A percentile compares a stretch with the other conserved stretches of the same genome.
phyloP scores from a whole-genome alignment of 116 monocot species.

The Zostera marina region DNA sequence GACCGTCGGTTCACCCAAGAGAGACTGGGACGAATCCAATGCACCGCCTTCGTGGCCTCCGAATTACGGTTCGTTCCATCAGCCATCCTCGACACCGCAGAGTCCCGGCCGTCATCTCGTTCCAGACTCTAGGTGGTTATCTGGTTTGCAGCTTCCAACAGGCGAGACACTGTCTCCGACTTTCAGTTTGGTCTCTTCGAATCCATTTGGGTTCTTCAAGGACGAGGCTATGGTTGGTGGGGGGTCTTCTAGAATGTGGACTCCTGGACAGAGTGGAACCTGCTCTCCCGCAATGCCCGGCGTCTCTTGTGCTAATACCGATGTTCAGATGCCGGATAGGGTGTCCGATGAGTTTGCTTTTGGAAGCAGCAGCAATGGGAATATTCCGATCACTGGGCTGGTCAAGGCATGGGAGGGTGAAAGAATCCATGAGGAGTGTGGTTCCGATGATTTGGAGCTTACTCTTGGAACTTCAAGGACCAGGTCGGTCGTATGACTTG shows the following conservation, averaged over 20 bases:
- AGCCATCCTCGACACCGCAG: slow-evolving; percentile 38
- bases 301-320: slow-evolving; percentile 1
- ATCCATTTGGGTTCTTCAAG: slow-evolving; percentile 39
- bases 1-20: slow-evolving; percentile 40
- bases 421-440: slow-evolving; percentile 73
- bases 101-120: slow-evolving; percentile 24
- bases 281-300: slow-evolving; percentile 42
- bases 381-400: slow-evolving; percentile 10
- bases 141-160: slow-evolving; percentile 16
- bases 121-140: slow-evolving; percentile 27
- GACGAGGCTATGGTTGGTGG: slow-evolving; percentile 18
- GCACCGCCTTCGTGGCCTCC: slow-evolving; percentile 25
- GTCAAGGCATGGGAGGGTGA: slow-evolving; percentile 85
- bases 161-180: slow-evolving; percentile 50
- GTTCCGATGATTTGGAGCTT: slow-evolving; percentile 55
- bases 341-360: slow-evolving; percentile 61
- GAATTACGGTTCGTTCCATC: slow-evolving; percentile 8
- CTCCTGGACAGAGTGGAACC: slow-evolving; percentile 65
- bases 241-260: slow-evolving; percentile 57
- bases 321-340: slow-evolving; percentile 33
- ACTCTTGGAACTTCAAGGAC: slow-evolving; percentile 66
- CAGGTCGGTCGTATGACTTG: slow-evolving; percentile 19
- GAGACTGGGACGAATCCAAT: slow-evolving; percentile 28
- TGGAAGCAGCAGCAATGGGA: slow-evolving; percentile 30
- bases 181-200: slow-evolving; percentile 60